These are phyloP conservation scores for Arthrinium phaeospermum DNA, from an alignment of 2,329 filamentous ascomycete species.

Conservation along the genomic window DNA sequence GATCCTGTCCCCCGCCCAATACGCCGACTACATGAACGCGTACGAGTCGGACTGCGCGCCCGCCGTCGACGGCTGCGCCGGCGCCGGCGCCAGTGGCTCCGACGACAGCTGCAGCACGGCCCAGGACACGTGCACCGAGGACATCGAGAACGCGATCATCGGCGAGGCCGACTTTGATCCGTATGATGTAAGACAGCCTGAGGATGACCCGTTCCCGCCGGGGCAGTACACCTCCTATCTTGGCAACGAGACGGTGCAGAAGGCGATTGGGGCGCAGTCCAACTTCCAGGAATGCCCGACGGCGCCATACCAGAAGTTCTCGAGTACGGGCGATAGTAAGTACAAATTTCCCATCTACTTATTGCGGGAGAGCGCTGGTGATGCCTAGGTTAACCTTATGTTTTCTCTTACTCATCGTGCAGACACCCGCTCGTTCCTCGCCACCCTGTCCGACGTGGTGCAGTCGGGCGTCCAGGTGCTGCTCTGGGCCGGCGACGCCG, in stretches of 20 bases:
- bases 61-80: conserved; percentile 43
- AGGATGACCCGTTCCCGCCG: conserved; percentile 33
- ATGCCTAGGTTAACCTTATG: conserved; percentile 11
- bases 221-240: conserved; percentile 31
- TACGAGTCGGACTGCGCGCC: conserved; percentile 46
- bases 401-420: conserved; percentile 21
- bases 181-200: conserved; percentile 35
- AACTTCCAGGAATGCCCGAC: conserved; percentile 27
- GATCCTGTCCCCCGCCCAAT: conserved; percentile 43
- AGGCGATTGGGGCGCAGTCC: conserved; percentile 31
- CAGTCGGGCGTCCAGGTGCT: conserved; percentile 54
- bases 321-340: conserved; percentile 20
- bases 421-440: conserved; percentile 52
- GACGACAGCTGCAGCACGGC: conserved; percentile 41
- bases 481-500: conserved; percentile 62
- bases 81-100: conserved; percentile 29
- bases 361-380: conserved; percentile 39
- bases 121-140: conserved; percentile 40
- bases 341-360: conserved; percentile 18
- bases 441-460: conserved; percentile 51
- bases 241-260: conserved; percentile 28
- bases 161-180: conserved; percentile 35
- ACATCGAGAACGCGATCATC: conserved; percentile 43
- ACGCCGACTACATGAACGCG: conserved; percentile 37
- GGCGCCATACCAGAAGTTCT: conserved; percentile 23